A percentile compares a stretch with the other conserved stretches of the same genome.
phyloP scores from a whole-genome alignment of 306 rosid species.

The Arachis stenosperma region DNA sequence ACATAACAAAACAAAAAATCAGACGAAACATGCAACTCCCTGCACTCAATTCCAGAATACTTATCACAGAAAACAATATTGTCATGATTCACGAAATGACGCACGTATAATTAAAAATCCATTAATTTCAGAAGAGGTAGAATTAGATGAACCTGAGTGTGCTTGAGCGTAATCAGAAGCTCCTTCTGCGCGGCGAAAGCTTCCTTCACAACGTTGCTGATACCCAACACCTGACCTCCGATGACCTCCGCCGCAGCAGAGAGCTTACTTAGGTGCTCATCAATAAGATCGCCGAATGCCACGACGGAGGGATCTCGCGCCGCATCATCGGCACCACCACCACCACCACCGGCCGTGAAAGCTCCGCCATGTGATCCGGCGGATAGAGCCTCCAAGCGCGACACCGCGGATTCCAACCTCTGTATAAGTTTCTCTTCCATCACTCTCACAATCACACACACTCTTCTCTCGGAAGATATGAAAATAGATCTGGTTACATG shows the following conservation, averaged over 20 bases:
- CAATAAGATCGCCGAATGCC: constrained; percentile 69
- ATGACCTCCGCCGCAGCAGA: constrained; percentile 71
- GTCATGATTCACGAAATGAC: background rate
- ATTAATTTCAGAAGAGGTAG: constrained; percentile 1
- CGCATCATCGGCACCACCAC: constrained; percentile 29
- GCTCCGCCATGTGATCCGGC: constrained; percentile 37
- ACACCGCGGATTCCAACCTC: constrained; percentile 87
- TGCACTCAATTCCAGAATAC: constrained; percentile 2
- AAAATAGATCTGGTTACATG: constrained; percentile 46
- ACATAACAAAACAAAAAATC: background rate
- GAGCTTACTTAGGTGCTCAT: constrained; percentile 56
- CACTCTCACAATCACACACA: constrained; percentile 11
- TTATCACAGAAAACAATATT: background rate
- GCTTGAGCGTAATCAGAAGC: constrained; percentile 70
- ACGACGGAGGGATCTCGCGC: constrained; percentile 64
- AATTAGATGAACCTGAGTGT: constrained; percentile 60
- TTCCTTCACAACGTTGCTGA: constrained; percentile 55
- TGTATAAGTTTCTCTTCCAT: constrained; percentile 81
- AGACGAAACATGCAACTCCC: constrained; percentile 8
- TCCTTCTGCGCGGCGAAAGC: constrained; percentile 76
- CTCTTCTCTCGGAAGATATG: constrained; percentile 23
- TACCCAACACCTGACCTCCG: constrained; percentile 76
- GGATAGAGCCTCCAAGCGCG: constrained; percentile 72
- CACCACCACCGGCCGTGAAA: constrained; percentile 29
- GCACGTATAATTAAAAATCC: constrained; percentile 30